phyloP scores from a whole-genome alignment of 176 grass and related monocot species.

The Triticum monococcum region DNA sequence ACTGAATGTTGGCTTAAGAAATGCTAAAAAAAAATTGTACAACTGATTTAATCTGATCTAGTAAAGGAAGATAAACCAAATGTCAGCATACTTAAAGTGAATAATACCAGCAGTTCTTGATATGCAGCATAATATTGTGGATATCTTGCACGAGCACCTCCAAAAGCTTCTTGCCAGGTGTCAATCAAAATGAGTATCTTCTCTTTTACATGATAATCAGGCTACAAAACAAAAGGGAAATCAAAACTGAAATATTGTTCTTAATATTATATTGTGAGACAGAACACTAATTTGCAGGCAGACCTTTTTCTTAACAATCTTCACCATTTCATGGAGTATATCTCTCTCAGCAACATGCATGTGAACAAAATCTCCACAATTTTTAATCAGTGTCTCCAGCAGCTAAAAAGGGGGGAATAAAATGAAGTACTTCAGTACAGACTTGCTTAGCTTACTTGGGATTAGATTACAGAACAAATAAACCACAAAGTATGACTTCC shows the following conservation, averaged over 20 bases:
- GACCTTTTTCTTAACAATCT: conserved; percentile 99
- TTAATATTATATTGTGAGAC: neutral
- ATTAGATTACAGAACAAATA: conserved; percentile 16
- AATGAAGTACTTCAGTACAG: conserved; percentile 30
- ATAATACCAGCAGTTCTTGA: conserved; percentile 82
- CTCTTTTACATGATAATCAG: conserved; percentile 59
- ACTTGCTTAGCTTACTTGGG: neutral
- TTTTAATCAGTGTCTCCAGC: conserved; percentile 90
- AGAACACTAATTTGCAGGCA: neutral
- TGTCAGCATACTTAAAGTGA: neutral
- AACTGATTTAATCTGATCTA: neutral
- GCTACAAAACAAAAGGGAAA: conserved; percentile 37
- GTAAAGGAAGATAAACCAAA: conserved; percentile 13
- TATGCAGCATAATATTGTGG: conserved; percentile 83
- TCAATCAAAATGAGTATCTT: conserved; percentile 78
- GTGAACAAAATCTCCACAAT: conserved; percentile 93
- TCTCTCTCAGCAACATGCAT: conserved; percentile 87
- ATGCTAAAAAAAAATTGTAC: neutral
- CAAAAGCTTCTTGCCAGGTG: conserved; percentile 99
- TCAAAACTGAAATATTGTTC: neutral
- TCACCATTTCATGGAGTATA: conserved; percentile 92
- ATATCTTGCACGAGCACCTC: conserved; percentile 81
- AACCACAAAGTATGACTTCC: neutral
- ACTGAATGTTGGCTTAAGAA: neutral
- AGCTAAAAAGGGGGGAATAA: conserved; percentile 53